Evolutionary conservation across 2,329 filamentous ascomycete species (phyloP), one percentile per base, ranked within the genome.

Genomic region (Fusarium longipes): DNA sequence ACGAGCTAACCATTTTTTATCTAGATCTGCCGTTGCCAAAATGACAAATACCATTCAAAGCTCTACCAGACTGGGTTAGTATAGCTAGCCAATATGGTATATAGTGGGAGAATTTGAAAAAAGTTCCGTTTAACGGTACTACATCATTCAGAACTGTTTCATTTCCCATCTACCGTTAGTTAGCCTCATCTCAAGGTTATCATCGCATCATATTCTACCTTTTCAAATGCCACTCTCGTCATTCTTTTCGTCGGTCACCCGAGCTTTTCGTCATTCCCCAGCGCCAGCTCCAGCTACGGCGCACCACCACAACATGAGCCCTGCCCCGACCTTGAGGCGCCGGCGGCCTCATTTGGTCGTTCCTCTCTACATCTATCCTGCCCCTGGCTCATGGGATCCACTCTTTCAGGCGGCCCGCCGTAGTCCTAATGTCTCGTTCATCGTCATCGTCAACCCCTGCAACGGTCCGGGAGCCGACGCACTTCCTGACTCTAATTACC

Each of bases 351-450:
- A 24, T 51, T 10, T 51, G 14, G 48, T 51, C 8, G 8, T 54
- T 2, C 51, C 51, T 15, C 32, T 54, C 10, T 54, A 54, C 40
- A 54, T 54, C 18, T 54, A 54, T n/a, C 51, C 51, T n/a, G 8
- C 40, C 24, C 40, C 51, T 38, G 51, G 40, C 30, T 40, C 51
- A 6, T 54, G 51, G 51, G 40, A 38, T 14, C 51, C 51, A 22
- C 51, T 54, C 8, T 36, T 47, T 45, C 30, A 47, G 24, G 51
- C 40, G 40, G 51, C 51, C 51, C 39, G 39, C 30, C 12, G 12
- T 3, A 38, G 30, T 15, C 51, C 32, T 8, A 14, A n/a, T 24
- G 30, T 54, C 15, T 54, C 32, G n/a, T 54, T 54, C 24, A 38
- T 54, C 24, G 40, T 47, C 29, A n/a, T 54, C 14, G 32, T 54